phyloP scores from a whole-genome alignment of 164 flowering plant genomes.

The Saururus chinensis region DNA sequence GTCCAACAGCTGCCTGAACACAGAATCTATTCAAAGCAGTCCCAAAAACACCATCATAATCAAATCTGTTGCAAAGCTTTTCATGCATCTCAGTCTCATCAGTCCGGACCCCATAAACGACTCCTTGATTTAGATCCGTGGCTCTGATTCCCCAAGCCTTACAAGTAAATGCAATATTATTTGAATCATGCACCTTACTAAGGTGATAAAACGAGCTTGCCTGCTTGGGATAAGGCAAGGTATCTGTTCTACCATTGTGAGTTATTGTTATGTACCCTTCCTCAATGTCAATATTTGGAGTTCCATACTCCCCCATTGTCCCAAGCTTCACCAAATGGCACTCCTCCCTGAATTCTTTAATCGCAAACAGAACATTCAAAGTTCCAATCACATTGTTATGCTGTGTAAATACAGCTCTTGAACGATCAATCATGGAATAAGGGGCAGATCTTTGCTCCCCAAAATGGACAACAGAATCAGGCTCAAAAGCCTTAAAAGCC shows the following conservation, averaged over 20 bases:
- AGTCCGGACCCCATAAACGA: constrained; percentile 86
- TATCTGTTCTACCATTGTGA: constrained; percentile 93
- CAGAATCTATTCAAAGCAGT: constrained; percentile 88
- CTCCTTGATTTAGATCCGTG: constrained; percentile 94
- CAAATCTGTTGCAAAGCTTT: constrained; percentile 79
- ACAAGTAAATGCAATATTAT: constrained; percentile 90
- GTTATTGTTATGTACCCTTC: constrained; percentile 89
- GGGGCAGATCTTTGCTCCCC: constrained; percentile 99
- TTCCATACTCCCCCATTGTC: constrained; percentile 98
- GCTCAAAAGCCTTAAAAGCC: constrained; percentile 71
- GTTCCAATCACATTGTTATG: constrained; percentile 36
- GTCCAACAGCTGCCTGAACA: constrained; percentile 93
- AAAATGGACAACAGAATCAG: constrained; percentile 89
- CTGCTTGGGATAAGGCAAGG: constrained; percentile 94
- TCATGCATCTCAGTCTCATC: constrained; percentile 93
- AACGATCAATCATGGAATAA: constrained; percentile 94
- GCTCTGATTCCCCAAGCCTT: constrained; percentile 98
- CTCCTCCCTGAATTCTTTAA: constrained; percentile 72
- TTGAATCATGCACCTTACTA: constrained; percentile 91
- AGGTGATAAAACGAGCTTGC: constrained; percentile 27
- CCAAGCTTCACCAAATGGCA: constrained; percentile 96
- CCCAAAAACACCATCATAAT: constrained; percentile 90
- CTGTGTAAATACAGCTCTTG: constrained; percentile 90
- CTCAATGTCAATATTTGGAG: constrained; percentile 94
- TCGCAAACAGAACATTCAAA: constrained; percentile 1